Base-by-base conservation (phyloP, 257 asterid genomes). In the Asclepias syriaca region DNA sequence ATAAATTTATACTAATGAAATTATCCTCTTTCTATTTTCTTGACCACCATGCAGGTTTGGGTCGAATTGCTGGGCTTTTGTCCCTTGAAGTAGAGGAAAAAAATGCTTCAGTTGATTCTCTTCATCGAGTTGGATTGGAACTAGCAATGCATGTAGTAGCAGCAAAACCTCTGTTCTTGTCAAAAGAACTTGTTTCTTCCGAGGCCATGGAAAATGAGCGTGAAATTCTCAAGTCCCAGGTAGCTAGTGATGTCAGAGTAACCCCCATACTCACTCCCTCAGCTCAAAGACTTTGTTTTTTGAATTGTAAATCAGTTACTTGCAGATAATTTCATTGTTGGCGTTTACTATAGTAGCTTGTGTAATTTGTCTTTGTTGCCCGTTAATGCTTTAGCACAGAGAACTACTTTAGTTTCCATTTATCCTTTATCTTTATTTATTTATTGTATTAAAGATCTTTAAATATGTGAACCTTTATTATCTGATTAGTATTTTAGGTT, bases 81-180 rank as follows among this genome's bases (percentile, higher is more conserved):
- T 91, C 95, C 8, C 95, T 95, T 72, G 99, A 92, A 82, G 96
- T 88, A 60, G 98, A 90, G 79, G 92, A 81, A 77, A 82, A 80
- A 76, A 78, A 82, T 86, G 88, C 77, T 70, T 79, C 98, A 70
- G 24, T 82, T 78, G 97, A 87, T 76, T 84, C 95, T 77, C 86
- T 95, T 65, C 85, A 86, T 69, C 88, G 83, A 29, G 88, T 95
- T 81, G 99, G 99, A 61, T 90, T 98, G 69, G 93, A 92, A 87
- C 48, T 95, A 73, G 98, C 98, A 71, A 95, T 95, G 99, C 99
- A 95, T 68, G 77, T 95, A 24, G 99, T 95, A 74, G 99, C 99
- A 79, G 87, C 97, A 45, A 95, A 90, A 77, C 98, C 99, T 27
- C 53, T 86, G 83, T 95, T 89, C 85, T 81, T 95, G 60, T 82